A percentile compares a stretch with the other conserved stretches of the same genome.
Evolutionary conservation across 2,329 filamentous ascomycete genomes (phyloP).

Genomic region (Diplodia mutila): DNA sequence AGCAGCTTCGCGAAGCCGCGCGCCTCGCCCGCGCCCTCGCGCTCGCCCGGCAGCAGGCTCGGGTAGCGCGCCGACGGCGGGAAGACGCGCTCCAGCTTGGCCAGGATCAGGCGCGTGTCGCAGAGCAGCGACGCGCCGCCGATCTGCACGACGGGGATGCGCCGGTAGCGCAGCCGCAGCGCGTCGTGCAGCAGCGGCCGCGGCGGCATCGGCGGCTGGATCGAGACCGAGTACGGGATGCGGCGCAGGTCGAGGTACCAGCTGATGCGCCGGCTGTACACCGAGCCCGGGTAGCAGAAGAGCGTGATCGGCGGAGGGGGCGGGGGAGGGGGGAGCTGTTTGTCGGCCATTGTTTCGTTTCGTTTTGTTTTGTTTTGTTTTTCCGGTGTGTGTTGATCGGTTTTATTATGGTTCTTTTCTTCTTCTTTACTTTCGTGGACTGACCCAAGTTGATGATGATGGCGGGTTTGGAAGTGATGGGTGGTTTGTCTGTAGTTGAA

Average conservation of each 20-base stretch:
- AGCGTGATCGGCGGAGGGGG: background rate
- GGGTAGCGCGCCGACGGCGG: background rate
- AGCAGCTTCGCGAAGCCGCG: slow-evolving; percentile 58
- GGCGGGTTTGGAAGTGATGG: no score
- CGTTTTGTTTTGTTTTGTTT: background rate
- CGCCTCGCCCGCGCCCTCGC: slow-evolving; percentile 37
- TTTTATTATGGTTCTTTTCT: no score
- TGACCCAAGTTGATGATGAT: no score
- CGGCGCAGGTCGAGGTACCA: slow-evolving; percentile 24
- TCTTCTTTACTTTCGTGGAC: no score
- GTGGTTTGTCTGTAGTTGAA: background rate
- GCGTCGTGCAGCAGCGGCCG: slow-evolving; percentile 63
- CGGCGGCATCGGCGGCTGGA: slow-evolving; percentile 68
- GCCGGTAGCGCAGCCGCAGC: slow-evolving; percentile 68
- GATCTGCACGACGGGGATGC: slow-evolving; percentile 68
- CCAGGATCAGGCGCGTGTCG: slow-evolving; percentile 70
- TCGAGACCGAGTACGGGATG: slow-evolving; percentile 21
- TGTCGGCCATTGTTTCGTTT: background rate
- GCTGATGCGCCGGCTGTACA: background rate
- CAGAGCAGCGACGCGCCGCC: slow-evolving; percentile 70
- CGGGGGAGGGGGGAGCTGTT: background rate
- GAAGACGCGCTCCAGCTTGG: slow-evolving; percentile 58
- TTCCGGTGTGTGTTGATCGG: background rate
- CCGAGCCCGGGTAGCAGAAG: slow-evolving; percentile 21
- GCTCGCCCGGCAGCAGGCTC: background rate